These are phyloP conservation scores for Phytophthora cactorum DNA, from an alignment of 352 stramenopile genomes.

Conservation along the genomic window DNA sequence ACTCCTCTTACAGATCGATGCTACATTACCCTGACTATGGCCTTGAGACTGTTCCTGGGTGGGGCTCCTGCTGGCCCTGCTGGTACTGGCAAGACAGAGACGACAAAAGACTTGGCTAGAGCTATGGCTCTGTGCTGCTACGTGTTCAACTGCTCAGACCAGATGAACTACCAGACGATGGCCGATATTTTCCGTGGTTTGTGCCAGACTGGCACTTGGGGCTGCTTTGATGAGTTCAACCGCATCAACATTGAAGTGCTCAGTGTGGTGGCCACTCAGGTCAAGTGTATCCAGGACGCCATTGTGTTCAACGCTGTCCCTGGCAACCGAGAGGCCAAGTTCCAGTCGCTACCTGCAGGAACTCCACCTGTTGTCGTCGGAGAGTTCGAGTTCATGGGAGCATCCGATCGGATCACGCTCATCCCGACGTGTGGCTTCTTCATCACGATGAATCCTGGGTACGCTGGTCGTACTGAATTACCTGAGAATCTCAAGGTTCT, in stretches of 20 bases:
- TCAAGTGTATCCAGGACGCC: constrained; percentile 87
- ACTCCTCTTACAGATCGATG: constrained; percentile 96
- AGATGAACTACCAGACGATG: constrained; percentile 93
- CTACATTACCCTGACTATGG: constrained; percentile 98
- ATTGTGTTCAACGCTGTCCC: constrained; percentile 92
- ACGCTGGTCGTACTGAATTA: constrained; percentile 88
- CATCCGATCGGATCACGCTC: constrained; percentile 84
- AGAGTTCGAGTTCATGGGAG: constrained; percentile 90
- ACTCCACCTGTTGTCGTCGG: constrained; percentile 92
- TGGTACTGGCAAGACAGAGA: constrained; percentile 92
- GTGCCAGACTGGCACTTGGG: constrained; percentile 87
- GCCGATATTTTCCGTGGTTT: constrained; percentile 88
- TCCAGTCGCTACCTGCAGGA: constrained; percentile 91
- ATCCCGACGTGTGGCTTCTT: constrained; percentile 93
- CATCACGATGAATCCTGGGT: constrained; percentile 97
- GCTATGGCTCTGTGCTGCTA: constrained; percentile 89
- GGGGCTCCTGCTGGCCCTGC: constrained; percentile 93
- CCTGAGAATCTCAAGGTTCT: constrained; percentile 93
- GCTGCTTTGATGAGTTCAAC: constrained; percentile 91
- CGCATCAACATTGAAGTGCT: constrained; percentile 91
- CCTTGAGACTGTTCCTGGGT: constrained; percentile 95
- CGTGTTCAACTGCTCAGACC: constrained; percentile 91
- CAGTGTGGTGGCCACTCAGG: constrained; percentile 85
- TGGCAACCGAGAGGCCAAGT: constrained; percentile 95
- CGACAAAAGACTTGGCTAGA: constrained; percentile 85